These are phyloP conservation scores for Pestalotiopsis sp. DNA, from an alignment of 2,329 filamentous ascomycete genomes.

Conservation along the genomic window DNA sequence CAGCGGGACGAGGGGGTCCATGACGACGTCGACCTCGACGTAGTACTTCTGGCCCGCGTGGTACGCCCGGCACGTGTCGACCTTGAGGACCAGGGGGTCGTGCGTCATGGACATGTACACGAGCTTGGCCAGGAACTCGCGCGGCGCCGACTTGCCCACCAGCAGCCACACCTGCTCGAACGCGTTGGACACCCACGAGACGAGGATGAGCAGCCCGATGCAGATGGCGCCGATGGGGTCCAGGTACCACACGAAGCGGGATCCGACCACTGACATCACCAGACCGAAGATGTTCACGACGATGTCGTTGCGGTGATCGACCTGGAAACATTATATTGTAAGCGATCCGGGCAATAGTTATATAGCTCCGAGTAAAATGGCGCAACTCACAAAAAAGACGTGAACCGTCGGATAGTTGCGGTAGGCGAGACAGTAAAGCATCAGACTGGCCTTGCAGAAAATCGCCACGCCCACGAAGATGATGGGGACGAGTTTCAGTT, in stretches of 20 bases:
- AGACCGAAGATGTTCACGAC: slow-evolving; percentile 57
- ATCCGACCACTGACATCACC: slow-evolving; percentile 57
- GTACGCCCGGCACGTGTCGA: slow-evolving; percentile 64
- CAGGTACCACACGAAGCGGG: slow-evolving; percentile 59
- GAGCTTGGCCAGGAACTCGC: slow-evolving; percentile 57
- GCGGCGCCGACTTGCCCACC: slow-evolving; percentile 63
- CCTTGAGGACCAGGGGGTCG: slow-evolving; percentile 55
- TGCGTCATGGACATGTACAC: slow-evolving; percentile 59
- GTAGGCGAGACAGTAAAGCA: slow-evolving; percentile 56
- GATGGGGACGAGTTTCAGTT: slow-evolving; percentile 56
- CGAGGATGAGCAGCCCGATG: slow-evolving; percentile 62
- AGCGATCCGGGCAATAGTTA: not conserved
- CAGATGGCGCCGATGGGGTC: slow-evolving; percentile 63
- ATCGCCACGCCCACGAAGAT: slow-evolving; percentile 57
- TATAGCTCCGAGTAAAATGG: not conserved
- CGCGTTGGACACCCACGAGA: slow-evolving; percentile 63
- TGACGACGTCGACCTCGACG: slow-evolving; percentile 64
- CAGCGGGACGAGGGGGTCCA: slow-evolving; percentile 56
- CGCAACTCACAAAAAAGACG: slow-evolving; percentile 52
- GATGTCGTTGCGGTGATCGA: slow-evolving; percentile 61
- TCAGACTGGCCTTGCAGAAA: slow-evolving; percentile 52
- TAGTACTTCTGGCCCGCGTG: slow-evolving; percentile 64
- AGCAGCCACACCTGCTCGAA: slow-evolving; percentile 65
- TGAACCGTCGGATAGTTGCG: slow-evolving; percentile 57
- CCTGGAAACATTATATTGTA: slow-evolving; percentile 24